phyloP scores from a whole-genome alignment of 1,284 basidiomycete genomes.

The Ustilago bromivora region DNA sequence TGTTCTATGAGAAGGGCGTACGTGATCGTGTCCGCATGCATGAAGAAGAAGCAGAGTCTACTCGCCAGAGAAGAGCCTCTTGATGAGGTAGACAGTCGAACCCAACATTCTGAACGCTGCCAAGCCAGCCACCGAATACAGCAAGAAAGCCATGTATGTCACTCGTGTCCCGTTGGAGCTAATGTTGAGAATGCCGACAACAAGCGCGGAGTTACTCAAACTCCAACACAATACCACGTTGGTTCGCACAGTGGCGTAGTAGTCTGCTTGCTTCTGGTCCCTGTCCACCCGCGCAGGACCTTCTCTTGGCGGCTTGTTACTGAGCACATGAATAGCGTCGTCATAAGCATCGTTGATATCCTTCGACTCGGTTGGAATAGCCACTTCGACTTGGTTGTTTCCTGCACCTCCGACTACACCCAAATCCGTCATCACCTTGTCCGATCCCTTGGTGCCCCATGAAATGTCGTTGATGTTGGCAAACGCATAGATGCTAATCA shows the following conservation, averaged over 20 bases:
- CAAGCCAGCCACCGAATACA: conserved; percentile 63
- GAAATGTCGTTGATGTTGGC: conserved; percentile 66
- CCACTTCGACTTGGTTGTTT: conserved; percentile 61
- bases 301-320: conserved; percentile 51
- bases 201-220: conserved; percentile 65
- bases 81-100: conserved; percentile 53
- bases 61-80: conserved; percentile 62
- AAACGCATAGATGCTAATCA: conserved; percentile 68
- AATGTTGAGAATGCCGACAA: conserved; percentile 63
- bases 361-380: conserved; percentile 63
- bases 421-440: conserved; percentile 62
- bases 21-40: background rate
- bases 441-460: conserved; percentile 69
- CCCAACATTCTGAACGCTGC: conserved; percentile 60
- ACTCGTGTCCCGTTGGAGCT: conserved; percentile 42
- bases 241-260: conserved; percentile 80
- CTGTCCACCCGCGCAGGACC: conserved; percentile 42
- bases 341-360: conserved; percentile 68
- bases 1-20: background rate
- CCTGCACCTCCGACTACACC: conserved; percentile 53
- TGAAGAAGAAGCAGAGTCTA: conserved; percentile 16
- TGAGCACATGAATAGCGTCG: conserved; percentile 66
- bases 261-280: conserved; percentile 63
- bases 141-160: conserved; percentile 66
- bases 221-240: conserved; percentile 88